Conservation (phyloP, 1,284 basidiomycete species). For the Melampsora larici-populina region DNA sequence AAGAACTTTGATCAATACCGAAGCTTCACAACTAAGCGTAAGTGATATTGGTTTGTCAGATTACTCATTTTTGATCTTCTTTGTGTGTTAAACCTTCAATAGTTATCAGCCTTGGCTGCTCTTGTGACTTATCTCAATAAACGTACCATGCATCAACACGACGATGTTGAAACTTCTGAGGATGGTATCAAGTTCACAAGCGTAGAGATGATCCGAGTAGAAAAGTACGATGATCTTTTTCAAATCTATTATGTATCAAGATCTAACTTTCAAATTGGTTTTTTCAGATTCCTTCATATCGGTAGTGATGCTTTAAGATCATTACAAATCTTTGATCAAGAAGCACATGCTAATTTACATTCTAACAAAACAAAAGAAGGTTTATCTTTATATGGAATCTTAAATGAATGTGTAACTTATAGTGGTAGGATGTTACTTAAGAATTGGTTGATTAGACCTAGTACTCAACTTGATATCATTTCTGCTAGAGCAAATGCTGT, state of each 20-base stretch:
- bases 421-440: constrained; percentile 25
- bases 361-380: constrained; percentile 35
- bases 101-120: constrained; percentile 27
- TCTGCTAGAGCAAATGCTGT: constrained; percentile 25
- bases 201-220: constrained; percentile 28
- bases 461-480: constrained; percentile 19
- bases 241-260: not conserved
- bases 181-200: constrained; percentile 22
- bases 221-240: constrained; percentile 12
- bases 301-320: constrained; percentile 20
- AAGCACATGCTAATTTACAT: constrained; percentile 40
- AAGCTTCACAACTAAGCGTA: constrained; percentile 19
- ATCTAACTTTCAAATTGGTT: not conserved
- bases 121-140: constrained; percentile 22
- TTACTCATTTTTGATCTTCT: not conserved
- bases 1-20: constrained; percentile 17
- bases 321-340: constrained; percentile 36
- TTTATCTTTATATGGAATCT: constrained; percentile 37
- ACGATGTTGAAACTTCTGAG: not conserved
- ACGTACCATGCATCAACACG: not conserved
- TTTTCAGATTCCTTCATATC: constrained; percentile 33
- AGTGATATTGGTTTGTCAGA: not conserved
- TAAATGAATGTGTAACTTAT: constrained; percentile 36
- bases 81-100: not conserved
- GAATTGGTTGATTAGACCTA: constrained; percentile 38